Evolutionary conservation across 139 green algal genomes (phyloP), one percentile per base, ranked within the genome.

Genomic region (Mesotaenium endlicherianum): DNA sequence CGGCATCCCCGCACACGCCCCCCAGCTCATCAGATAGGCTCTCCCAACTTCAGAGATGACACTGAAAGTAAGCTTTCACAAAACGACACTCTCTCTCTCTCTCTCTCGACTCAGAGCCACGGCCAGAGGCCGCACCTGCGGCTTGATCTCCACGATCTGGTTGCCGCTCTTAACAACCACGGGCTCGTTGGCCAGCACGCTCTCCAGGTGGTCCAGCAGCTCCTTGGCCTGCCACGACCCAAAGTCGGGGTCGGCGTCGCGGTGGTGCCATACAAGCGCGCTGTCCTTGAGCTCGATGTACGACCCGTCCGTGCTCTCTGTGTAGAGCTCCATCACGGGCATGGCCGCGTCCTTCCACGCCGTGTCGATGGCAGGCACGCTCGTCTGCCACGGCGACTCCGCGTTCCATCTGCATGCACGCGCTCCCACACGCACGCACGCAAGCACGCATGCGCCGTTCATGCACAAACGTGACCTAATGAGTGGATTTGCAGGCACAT

Each of bases 201-300:
- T 92, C 82, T 99, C 96, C 82, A 99, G 85, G 79, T 99, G 96
- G 89, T 98, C 95, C 60, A 98, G 86, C 75, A 99, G 90, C 93
- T 99, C 96, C 92, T 99, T 98, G 82, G 95, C 95, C 55, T 99
- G 96, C 94, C 93, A 98, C 38, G 86, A 90, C 1, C 96, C 96
- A 89, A 98, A 98, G 87, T 98, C 96, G 0, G 96, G 95, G 88
- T 99, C 96, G 0, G 96, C 95, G 80, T 97, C 93, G 43, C 89
- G 70, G 88, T 98, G 98, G 89, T 98, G 92, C 96, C 96, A 99
- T 68, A 98, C 86, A 90, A 77, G 95, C 83, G 53, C 92, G 90
- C 70, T 94, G 67, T 97, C 94, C 92, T 99, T 99, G 59, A 84
- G 81, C 91, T 98, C 94, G 5, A 99, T 92, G 88, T 91, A 92